These are phyloP conservation scores for Phascolomyces articulosus DNA, from an alignment of 371 early-diverging fungal genomes.

Conservation along the genomic window DNA sequence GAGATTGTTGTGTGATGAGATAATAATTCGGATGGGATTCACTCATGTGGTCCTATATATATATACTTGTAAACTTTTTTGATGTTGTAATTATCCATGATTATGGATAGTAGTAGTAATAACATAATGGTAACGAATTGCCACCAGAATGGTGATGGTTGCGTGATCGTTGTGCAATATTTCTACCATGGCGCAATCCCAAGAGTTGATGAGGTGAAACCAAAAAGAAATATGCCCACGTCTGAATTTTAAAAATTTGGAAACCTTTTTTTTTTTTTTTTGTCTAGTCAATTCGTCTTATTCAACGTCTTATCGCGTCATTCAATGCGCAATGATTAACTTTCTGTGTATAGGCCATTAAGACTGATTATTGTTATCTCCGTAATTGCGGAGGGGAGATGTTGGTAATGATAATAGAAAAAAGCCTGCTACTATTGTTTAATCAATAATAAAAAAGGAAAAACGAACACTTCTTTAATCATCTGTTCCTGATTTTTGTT, in stretches of 20 bases:
- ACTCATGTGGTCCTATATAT: no score
- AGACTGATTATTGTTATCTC: no score
- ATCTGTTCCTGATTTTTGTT: no score
- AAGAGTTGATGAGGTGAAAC: neutral
- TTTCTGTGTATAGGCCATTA: neutral
- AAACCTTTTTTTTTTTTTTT: neutral
- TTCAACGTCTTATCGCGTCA: constrained; percentile 3
- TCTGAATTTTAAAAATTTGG: neutral
- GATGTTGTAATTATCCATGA: neutral
- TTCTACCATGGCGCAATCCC: constrained; percentile 8
- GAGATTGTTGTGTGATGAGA: no score
- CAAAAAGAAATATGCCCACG: neutral
- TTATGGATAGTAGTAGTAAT: neutral
- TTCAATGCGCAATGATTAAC: neutral
- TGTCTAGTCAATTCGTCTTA: neutral
- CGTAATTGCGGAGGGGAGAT: neutral
- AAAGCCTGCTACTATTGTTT: no score
- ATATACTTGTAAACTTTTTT: neutral
- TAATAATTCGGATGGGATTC: no score
- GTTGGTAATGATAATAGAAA: no score
- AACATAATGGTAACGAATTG: neutral
- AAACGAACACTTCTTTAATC: no score
- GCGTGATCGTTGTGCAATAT: constrained; percentile 10
- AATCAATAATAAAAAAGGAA: no score
- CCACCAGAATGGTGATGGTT: neutral